Evolutionary conservation across 2,329 filamentous ascomycete species (phyloP), one percentile per base, ranked within the genome.

Genomic region (Phyllosticta citrichinensis): DNA sequence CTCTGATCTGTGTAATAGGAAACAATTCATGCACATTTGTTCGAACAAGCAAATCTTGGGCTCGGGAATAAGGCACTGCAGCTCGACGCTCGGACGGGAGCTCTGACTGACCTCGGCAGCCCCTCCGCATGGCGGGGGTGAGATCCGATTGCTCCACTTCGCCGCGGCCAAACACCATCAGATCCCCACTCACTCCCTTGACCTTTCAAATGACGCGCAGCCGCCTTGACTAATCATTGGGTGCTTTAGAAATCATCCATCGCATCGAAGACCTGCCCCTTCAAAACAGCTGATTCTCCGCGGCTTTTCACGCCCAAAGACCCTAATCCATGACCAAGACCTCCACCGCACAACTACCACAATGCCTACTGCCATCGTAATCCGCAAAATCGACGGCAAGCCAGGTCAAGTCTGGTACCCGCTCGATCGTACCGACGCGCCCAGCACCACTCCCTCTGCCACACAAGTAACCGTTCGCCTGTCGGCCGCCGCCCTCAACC

Each of bases 381-480:
- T 92, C 64, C 80, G 85, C 68, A 81, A 89, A 66, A 78, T 88
- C 57, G 87, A 91, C 66, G 89, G 88, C 67, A 93, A 92, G 77
- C 91, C 91, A 9, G 91, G 91, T 62, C 79, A 92, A 74, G 92
- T 96, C 65, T 96, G 93, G 77, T 91, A 92, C 69, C 88, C 88
- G 1, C 74, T 80, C 10, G 70, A 73, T 33, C 70, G 70, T 40
- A 71, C 73, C 54, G 67, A 65, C 3, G 69, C 71, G 6, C 67
- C 66, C 0, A 64, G 64, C 2, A 68, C 67, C 5, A 63, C 66
- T 11, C 72, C 72, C 33, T 66, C 67, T 17, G 79, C 59, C 2
- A 35, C 79, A 64, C 82, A 97, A 72, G 79, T 96, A 65, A 79
- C 95, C 6, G 78, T 97, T 64, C 85, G 84, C 68, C 79, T 97